Percentiles rank a stretch among this genome's conserved stretches.
phyloP scores from a whole-genome alignment of 1,139 yeast genomes.

The Suhomyces taliae region DNA sequence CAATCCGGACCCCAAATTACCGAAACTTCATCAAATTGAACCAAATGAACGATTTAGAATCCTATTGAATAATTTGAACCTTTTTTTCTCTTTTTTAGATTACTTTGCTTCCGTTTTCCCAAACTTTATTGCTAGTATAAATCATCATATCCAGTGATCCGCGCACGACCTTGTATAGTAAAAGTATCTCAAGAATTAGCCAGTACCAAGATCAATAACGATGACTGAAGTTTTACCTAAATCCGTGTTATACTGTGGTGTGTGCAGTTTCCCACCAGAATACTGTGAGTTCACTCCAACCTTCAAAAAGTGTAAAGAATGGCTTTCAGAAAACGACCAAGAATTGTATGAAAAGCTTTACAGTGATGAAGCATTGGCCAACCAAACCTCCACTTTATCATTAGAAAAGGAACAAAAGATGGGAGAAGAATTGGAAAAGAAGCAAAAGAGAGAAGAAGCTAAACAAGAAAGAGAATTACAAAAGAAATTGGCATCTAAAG shows the following conservation, averaged over 20 bases:
- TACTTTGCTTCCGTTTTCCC: too few relatives aligned
- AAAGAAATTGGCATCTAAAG: conserved; percentile 76
- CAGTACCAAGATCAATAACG: not conserved
- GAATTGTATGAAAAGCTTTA: conserved; percentile 62
- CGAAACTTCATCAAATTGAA: too few relatives aligned
- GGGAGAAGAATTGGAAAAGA: conserved; percentile 77
- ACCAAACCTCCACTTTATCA: conserved; percentile 55
- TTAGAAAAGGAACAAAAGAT: conserved; percentile 80
- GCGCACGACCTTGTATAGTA: not conserved
- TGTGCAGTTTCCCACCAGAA: conserved; percentile 88
- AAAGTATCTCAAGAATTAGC: not conserved
- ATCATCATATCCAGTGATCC: not conserved
- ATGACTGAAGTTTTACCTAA: conserved; percentile 46
- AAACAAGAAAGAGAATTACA: conserved; percentile 83
- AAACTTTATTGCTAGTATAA: not conserved
- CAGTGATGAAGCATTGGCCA: conserved; percentile 53
- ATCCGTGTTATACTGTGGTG: conserved; percentile 68
- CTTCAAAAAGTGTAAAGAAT: conserved; percentile 77
- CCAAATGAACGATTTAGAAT: too few relatives aligned
- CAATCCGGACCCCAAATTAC: too few relatives aligned
- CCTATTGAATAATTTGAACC: too few relatives aligned
- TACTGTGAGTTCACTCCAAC: conserved; percentile 91
- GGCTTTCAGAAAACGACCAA: conserved; percentile 65
- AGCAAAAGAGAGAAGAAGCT: conserved; percentile 87
- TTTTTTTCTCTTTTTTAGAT: too few relatives aligned